Conservation (phyloP, 2,329 filamentous ascomycete genomes). For the Fonsecaea multimorphosa region DNA sequence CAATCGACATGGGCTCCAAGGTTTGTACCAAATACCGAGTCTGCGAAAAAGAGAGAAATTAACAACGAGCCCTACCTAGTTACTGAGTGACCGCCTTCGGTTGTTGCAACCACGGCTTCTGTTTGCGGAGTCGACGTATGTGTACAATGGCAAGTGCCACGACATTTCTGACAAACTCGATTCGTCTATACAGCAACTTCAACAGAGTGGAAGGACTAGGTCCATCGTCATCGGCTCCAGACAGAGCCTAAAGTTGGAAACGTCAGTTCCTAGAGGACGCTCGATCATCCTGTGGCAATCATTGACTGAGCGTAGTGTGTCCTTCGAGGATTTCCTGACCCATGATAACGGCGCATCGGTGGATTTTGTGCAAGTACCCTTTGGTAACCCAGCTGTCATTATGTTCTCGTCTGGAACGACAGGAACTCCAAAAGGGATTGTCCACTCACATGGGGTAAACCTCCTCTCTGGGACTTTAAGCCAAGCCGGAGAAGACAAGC, state of each 20-base stretch:
- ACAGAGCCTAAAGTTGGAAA: not conserved
- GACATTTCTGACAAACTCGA: not conserved
- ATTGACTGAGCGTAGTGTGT: not conserved
- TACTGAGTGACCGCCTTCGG: conserved; percentile 1
- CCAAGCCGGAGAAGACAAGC: not conserved
- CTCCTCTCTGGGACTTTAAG: not conserved
- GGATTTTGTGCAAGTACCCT: conserved; percentile 65
- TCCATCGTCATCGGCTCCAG: not conserved
- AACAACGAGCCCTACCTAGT: not conserved
- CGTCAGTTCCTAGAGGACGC: not conserved
- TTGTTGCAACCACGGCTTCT: conserved; percentile 8
- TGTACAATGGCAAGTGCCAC: conserved; percentile 11
- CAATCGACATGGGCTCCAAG: conserved; percentile 17
- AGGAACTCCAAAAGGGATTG: conserved; percentile 73
- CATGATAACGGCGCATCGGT: not conserved
- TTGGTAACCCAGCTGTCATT: conserved; percentile 73
- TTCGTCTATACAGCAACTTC: not conserved
- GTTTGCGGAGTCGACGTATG: conserved; percentile 10
- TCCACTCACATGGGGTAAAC: conserved; percentile 64
- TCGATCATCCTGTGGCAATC: not conserved
- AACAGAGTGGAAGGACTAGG: not conserved
- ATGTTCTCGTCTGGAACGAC: conserved; percentile 51
- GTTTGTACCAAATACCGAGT: not conserved
- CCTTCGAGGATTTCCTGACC: conserved; percentile 1
- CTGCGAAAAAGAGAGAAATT: not conserved